phyloP scores from a whole-genome alignment of 106 monocot genomes.

The Posidonia australis region DNA sequence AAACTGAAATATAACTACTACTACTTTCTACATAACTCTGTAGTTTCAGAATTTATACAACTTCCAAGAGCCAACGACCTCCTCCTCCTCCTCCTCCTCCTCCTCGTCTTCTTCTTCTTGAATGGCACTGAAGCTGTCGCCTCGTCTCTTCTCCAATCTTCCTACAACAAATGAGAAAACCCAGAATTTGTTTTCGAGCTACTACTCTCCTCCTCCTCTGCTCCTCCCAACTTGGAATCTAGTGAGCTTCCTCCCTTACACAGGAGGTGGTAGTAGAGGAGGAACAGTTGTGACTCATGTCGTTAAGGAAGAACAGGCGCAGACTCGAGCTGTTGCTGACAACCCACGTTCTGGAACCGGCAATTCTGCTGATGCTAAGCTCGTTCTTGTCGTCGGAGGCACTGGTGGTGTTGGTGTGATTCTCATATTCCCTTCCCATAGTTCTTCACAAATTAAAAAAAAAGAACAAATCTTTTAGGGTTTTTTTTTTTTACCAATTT shows the following conservation, averaged over 20 bases:
- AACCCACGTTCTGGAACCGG: background rate
- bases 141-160: background rate
- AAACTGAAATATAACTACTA: too few species aligned
- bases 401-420: slow-evolving; percentile 63
- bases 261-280: background rate
- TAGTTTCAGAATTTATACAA: too few species aligned
- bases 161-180: background rate
- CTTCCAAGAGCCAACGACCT: too few species aligned
- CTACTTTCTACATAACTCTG: too few species aligned
- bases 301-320: slow-evolving; percentile 23
- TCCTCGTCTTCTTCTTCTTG: background rate
- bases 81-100: background rate
- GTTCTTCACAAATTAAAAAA: background rate
- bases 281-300: background rate
- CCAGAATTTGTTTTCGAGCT: background rate
- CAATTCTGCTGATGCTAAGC: slow-evolving; percentile 20
- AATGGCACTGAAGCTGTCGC: background rate
- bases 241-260: background rate
- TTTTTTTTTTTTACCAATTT: too few species aligned
- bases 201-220: background rate
- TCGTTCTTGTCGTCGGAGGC: slow-evolving; percentile 67
- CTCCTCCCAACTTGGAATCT: background rate
- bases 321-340: slow-evolving; percentile 4
- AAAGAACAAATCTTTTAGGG: too few species aligned
- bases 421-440: background rate